Conservation (phyloP, 164 flowering plant genomes). For the Pachysandra terminalis region DNA sequence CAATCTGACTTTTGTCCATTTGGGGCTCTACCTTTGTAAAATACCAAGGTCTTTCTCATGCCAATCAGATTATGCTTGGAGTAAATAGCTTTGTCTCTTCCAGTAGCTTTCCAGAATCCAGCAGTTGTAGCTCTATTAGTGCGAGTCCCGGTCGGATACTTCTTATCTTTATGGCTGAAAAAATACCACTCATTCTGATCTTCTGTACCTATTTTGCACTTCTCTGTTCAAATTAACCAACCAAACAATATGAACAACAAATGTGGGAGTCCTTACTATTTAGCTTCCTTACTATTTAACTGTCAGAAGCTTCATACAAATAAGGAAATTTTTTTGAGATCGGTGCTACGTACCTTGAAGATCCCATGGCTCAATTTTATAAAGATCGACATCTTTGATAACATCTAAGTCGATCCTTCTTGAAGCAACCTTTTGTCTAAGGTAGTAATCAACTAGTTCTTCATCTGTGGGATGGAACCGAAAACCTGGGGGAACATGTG, state of each 20-base stretch:
- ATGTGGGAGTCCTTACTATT: background rate
- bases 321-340: background rate
- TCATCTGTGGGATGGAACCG: slow-evolving; percentile 95
- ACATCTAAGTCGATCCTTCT: slow-evolving; percentile 81
- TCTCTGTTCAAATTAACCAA: slow-evolving; percentile 38
- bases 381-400: slow-evolving; percentile 89
- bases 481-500: slow-evolving; percentile 94
- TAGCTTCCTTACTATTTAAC: no score
- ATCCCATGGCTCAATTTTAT: slow-evolving; percentile 98
- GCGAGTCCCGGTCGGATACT: slow-evolving; percentile 96
- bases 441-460: slow-evolving; percentile 95
- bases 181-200: slow-evolving; percentile 93
- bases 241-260: background rate
- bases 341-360: slow-evolving; percentile 76
- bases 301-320: background rate
- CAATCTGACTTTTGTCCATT: slow-evolving; percentile 96
- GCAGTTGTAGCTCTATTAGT: slow-evolving; percentile 94
- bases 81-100: slow-evolving; percentile 91
- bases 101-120: slow-evolving; percentile 99
- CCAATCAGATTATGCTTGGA: slow-evolving; percentile 70
- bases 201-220: slow-evolving; percentile 77
- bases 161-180: slow-evolving; percentile 98
- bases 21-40: slow-evolving; percentile 91
- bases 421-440: slow-evolving; percentile 74
- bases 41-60: slow-evolving; percentile 92